Conservation (phyloP, 1,139 yeast genomes). For the Scheffersomyces titani region DNA sequence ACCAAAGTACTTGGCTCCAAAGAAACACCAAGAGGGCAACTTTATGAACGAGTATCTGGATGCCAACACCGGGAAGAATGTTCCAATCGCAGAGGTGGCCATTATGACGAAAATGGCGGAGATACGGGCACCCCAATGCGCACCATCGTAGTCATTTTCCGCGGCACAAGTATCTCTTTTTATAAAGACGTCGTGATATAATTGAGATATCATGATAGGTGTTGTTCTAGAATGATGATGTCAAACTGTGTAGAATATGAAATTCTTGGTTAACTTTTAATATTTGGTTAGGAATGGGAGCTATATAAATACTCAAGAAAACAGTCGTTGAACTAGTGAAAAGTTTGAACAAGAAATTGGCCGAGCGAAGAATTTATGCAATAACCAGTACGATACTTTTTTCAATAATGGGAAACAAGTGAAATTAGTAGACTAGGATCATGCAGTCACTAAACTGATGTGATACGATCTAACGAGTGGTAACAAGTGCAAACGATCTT, state of each 20-base stretch:
- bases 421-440: background rate
- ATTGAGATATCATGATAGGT: conserved; percentile 4
- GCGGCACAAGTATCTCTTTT: conserved; percentile 37
- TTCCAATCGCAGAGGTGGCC: conserved; percentile 56
- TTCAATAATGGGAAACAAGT: background rate
- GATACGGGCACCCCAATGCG: conserved; percentile 62
- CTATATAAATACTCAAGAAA: background rate
- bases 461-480: background rate
- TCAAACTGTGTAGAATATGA: conserved; percentile 1
- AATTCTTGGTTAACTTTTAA: background rate
- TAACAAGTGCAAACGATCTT: background rate
- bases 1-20: conserved; percentile 29
- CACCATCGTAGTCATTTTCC: conserved; percentile 40
- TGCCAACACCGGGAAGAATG: conserved; percentile 60
- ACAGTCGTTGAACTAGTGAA: background rate
- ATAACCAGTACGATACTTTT: conserved; percentile 1
- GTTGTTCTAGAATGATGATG: background rate
- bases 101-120: conserved; percentile 72
- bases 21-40: conserved; percentile 61
- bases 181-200: conserved; percentile 6
- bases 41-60: conserved; percentile 54
- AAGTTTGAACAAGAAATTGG: background rate
- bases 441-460: background rate
- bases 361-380: background rate
- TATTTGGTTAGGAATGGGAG: background rate